phyloP scores from a whole-genome alignment of 495 filamentous ascomycete genomes.

The Talaromyces nanjingensis region DNA sequence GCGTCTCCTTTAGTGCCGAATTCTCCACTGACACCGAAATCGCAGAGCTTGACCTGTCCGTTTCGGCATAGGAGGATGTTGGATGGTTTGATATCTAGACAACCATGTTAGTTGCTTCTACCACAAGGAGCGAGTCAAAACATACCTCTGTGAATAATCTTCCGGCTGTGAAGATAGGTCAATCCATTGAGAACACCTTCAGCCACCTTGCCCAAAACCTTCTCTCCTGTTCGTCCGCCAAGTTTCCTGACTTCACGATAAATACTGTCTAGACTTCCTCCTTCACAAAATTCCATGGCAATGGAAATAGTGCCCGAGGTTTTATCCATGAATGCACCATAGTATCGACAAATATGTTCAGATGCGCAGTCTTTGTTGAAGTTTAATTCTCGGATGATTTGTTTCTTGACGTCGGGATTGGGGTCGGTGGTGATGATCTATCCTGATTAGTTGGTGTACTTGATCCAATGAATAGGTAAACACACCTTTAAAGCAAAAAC shows the following conservation, averaged over 20 bases:
- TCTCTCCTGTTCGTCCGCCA: slow-evolving; percentile 91
- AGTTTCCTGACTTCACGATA: slow-evolving; percentile 96
- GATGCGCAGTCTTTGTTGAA: slow-evolving; percentile 98
- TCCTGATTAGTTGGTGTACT: slow-evolving; percentile 2
- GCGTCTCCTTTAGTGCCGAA: slow-evolving; percentile 98
- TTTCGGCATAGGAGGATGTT: slow-evolving; percentile 92
- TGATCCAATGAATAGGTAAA: neutral
- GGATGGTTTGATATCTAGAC: slow-evolving; percentile 87
- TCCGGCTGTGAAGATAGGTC: slow-evolving; percentile 91
- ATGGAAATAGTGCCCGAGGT: slow-evolving; percentile 92
- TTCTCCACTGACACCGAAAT: slow-evolving; percentile 95
- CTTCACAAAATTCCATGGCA: slow-evolving; percentile 98
- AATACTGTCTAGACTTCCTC: slow-evolving; percentile 88
- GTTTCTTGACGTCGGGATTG: slow-evolving; percentile 94
- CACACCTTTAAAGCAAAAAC: slow-evolving; percentile 93
- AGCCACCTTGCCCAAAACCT: slow-evolving; percentile 95
- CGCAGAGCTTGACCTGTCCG: slow-evolving; percentile 94
- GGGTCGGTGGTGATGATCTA: slow-evolving; percentile 98
- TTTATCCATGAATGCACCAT: slow-evolving; percentile 91
- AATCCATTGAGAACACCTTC: slow-evolving; percentile 91
- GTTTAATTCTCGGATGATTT: slow-evolving; percentile 88
- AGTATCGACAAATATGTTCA: slow-evolving; percentile 92
- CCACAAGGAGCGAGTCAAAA: neutral
- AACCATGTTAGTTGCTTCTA: neutral
- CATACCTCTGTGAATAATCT: slow-evolving; percentile 88